A percentile compares a stretch with the other conserved stretches of the same genome.
phyloP scores from a whole-genome alignment of 208 protist genomes.

The Leishmania tropica region DNA sequence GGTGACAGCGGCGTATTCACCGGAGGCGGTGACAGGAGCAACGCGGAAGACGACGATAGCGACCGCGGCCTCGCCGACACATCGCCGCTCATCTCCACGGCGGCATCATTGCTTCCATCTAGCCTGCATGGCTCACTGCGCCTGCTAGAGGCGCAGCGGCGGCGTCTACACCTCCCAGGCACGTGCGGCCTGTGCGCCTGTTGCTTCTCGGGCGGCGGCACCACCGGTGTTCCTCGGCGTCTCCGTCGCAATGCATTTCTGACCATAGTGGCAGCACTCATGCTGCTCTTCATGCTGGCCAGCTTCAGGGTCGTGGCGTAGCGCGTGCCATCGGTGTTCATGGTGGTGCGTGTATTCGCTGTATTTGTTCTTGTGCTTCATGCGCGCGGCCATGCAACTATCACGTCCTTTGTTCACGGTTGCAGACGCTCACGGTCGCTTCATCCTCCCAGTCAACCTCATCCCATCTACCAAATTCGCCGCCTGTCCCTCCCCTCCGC shows the following conservation, averaged over 20 bases:
- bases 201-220: conserved; percentile 24
- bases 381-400: neutral
- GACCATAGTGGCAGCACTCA: conserved; percentile 9
- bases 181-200: conserved; percentile 15
- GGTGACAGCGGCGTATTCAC: neutral
- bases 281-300: conserved; percentile 21
- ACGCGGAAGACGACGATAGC: neutral
- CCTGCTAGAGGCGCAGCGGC: conserved; percentile 11
- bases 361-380: neutral
- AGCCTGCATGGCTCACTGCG: conserved; percentile 25
- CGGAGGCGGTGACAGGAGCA: neutral
- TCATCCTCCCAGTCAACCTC: neutral
- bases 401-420: neutral
- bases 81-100: conserved; percentile 25
- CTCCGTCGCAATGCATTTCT: conserved; percentile 14
- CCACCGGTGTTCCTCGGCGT: conserved; percentile 9
- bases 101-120: conserved; percentile 25
- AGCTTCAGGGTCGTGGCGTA: conserved; percentile 1
- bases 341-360: neutral
- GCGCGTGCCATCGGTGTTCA: neutral
- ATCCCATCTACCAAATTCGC: neutral
- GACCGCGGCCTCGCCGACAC: conserved; percentile 18
- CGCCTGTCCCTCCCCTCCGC: neutral
- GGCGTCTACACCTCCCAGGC: conserved; percentile 27
- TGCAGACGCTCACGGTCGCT: neutral